Base-by-base conservation (phyloP, 1,284 basidiomycete species). In the Leccinum insolens region DNA sequence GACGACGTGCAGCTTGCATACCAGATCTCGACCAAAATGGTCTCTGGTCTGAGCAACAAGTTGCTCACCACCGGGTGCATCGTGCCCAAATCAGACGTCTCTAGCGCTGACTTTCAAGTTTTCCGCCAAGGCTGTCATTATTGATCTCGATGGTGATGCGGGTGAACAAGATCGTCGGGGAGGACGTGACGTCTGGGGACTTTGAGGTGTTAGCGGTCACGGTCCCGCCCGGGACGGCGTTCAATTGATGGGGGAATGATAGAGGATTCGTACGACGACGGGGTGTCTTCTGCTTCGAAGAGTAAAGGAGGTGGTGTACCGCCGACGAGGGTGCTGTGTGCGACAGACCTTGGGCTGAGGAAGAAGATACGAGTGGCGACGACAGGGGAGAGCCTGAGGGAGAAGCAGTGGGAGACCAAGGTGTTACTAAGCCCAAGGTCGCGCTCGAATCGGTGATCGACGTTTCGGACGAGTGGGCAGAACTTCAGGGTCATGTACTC, bases 211-310 rank as follows among this genome's bases (percentile, higher is more conserved):
- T 77, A 61, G 72, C 77, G 0, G 63, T 80, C 5, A 28, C 28
- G 28, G 28, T 28, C 28, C 65, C 52, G 7, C 77, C 76, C 2
- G 69, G 65, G 8, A 67, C 70, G 4, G 63, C 68, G 12, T 80
- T 77, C 28, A 28, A 28, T 28, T n/a, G 77, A 79, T 62, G 22
- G 9, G 3, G 20, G 14, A 41, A 68, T 41, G 39, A 78, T 78
- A 78, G 78, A 80, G 9, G 76, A 80, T 63, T 76, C 75, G 15
- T 78, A 80, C 22, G 76, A 77, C 12, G 76, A 79, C 6, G 76
- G 71, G 2, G 63, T 41, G n/a, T n/a, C 25, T 28, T 22, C 55
- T 1, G 61, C 67, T 41, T 62, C 61, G 3, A 73, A 64, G 41
- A 44, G 52, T 7, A 66, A 37, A 49, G 66, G 52, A 3, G n/a